These are phyloP conservation scores for Amaranthus tricolor DNA, from an alignment of 179 eudicot genomes.

Conservation along the genomic window DNA sequence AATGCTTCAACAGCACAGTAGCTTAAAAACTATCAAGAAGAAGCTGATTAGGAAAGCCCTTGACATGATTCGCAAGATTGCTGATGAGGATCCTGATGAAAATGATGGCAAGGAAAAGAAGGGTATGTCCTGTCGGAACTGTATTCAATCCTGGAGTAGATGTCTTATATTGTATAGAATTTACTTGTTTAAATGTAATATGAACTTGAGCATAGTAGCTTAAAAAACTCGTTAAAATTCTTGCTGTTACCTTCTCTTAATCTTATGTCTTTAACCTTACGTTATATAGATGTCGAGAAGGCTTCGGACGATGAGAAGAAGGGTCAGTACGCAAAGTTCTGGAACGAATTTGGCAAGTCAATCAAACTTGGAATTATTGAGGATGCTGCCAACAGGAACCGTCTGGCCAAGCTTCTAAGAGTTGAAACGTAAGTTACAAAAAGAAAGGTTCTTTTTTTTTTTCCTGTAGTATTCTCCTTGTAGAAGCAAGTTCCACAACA, in stretches of 20 bases:
- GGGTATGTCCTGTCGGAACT: conserved; percentile 45
- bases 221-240: not conserved
- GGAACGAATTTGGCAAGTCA: conserved; percentile 99
- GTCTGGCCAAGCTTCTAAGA: conserved; percentile 91
- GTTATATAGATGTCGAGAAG: conserved; percentile 66
- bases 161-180: not conserved
- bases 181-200: not conserved
- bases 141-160: not conserved
- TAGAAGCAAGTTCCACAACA: conserved; percentile 7
- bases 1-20: conserved; percentile 99
- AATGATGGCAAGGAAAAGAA: conserved; percentile 65
- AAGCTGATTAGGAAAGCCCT: conserved; percentile 95
- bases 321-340: conserved; percentile 86
- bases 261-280: not conserved
- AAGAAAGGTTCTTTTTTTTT: not conserved
- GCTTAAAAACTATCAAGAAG: conserved; percentile 97
- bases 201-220: not conserved
- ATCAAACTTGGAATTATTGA: conserved; percentile 94
- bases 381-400: conserved; percentile 98
- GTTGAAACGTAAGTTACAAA: conserved; percentile 68
- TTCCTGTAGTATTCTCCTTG: not conserved
- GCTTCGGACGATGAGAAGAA: conserved; percentile 71
- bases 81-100: conserved; percentile 97
- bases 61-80: conserved; percentile 95
- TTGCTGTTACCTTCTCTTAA: not conserved